These are phyloP conservation scores for Phylloporus arenicola DNA, from an alignment of 768 basidiomycete genomes.

Conservation along the genomic window DNA sequence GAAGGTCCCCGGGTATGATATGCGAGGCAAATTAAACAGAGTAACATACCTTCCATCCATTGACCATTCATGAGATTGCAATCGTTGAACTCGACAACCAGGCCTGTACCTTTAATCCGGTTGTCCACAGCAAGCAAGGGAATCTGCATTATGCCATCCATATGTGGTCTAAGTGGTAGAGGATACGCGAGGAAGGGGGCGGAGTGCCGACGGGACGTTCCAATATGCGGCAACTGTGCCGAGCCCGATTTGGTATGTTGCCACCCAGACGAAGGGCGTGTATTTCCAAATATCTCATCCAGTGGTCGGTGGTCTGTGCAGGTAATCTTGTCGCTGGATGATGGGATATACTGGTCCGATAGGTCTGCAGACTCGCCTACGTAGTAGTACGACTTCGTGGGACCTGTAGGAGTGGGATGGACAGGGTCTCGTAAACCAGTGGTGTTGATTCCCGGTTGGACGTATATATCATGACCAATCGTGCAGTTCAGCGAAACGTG, in stretches of 20 bases:
- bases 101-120: conserved; percentile 12
- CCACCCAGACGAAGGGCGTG: not conserved
- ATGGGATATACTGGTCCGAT: conserved; percentile 24
- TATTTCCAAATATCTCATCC: conserved; percentile 22
- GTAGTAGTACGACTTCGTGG: not conserved
- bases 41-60: conserved; percentile 14
- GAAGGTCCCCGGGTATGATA: not conserved
- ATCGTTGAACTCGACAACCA: conserved; percentile 17
- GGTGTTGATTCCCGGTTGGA: not conserved
- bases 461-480: not conserved
- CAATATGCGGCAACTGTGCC: not conserved
- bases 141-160: conserved; percentile 18
- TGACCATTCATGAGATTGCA: conserved; percentile 23
- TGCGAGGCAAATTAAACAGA: not conserved
- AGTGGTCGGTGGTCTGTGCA: conserved; percentile 25
- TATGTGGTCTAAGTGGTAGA: conserved; percentile 16
- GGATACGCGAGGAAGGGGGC: conserved; percentile 14
- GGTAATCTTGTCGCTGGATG: conserved; percentile 26
- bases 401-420: not conserved
- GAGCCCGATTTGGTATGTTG: not conserved
- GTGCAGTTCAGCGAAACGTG: not conserved
- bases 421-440: not conserved
- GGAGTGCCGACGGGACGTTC: conserved; percentile 1
- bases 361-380: not conserved
- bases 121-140: conserved; percentile 23